Percentiles rank a stretch among this genome's conserved stretches.
phyloP scores from a whole-genome alignment of 371 early-diverging fungal genomes.

The Nematocida sp. region DNA sequence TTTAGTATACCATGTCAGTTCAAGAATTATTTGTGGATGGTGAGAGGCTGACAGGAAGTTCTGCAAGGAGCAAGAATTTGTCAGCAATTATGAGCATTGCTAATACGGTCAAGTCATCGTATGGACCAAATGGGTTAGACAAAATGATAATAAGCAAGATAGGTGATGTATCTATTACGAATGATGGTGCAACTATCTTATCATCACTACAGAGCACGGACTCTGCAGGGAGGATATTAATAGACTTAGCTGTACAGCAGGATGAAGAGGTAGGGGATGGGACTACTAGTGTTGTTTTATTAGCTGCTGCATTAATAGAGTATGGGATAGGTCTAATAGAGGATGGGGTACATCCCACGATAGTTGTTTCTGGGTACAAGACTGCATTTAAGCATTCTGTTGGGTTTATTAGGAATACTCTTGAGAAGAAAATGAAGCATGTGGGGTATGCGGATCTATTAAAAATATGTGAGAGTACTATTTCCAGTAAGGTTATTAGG shows the following conservation, averaged over 20 bases:
- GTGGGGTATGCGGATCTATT: slow-evolving; percentile 81
- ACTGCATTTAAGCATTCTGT: slow-evolving; percentile 94
- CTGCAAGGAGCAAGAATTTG: slow-evolving; percentile 55
- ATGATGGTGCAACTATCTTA: slow-evolving; percentile 99
- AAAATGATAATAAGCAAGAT: slow-evolving; percentile 99
- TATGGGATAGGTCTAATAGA: slow-evolving; percentile 91
- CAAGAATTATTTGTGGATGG: slow-evolving; percentile 59
- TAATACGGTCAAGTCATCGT: slow-evolving; percentile 91
- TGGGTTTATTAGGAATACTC: slow-evolving; percentile 88
- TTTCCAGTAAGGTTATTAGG: slow-evolving; percentile 95
- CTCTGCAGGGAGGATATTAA: slow-evolving; percentile 90
- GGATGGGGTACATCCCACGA: slow-evolving; percentile 94
- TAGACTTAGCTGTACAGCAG: slow-evolving; percentile 96
- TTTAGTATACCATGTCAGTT: slow-evolving; percentile 55
- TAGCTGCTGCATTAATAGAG: slow-evolving; percentile 91
- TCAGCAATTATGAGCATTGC: slow-evolving; percentile 81
- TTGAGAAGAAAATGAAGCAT: slow-evolving; percentile 72
- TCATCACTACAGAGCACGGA: slow-evolving; percentile 91
- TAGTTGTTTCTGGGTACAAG: slow-evolving; percentile 93
- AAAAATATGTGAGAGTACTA: slow-evolving; percentile 92
- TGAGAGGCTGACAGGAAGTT: slow-evolving; percentile 45
- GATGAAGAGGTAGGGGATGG: slow-evolving; percentile 99
- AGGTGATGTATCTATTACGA: slow-evolving; percentile 97
- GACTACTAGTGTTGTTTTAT: slow-evolving; percentile 97
- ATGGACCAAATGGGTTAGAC: slow-evolving; percentile 98